Evolutionary conservation across 805 yeast species (phyloP), one percentile per base, ranked within the genome.

Genomic region (Ogataea chonburiensis): DNA sequence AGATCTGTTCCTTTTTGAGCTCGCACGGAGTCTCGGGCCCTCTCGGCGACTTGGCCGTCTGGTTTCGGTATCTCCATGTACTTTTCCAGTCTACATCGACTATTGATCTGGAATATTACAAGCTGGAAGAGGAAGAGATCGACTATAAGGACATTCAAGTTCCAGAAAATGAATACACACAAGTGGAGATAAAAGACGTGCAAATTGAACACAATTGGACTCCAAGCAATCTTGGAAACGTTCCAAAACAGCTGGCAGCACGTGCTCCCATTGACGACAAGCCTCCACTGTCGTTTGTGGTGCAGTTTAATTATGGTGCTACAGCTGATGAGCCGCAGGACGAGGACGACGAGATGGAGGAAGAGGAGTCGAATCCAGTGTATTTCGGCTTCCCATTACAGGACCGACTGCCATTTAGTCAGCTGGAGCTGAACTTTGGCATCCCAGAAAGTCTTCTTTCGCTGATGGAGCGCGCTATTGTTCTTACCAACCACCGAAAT

Each of bases 401-500:
- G 1, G 30, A 37, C 7, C 18, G n/a, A n/a, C 22, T 32, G 1
- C 21, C 34, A 12, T 37, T 53, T 8, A 52, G 57, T 2, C 39
- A 47, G 3, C 46, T 69, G 1, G 71, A 71, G 45, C 46, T 71
- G 11, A 62, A 66, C 55, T 69, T 58, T 44, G 81, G 80, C 0
- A 49, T 74, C 4, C 81, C 81, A 2, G 46, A 55, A 24, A 60
- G 72, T 4, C 55, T 76, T 23, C 34, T 74, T n/a, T 61, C 56
- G n/a, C 46, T 75, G 5, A 67, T 75, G 51, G 66, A 68, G 42
- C 68, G 68, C 41, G 59, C 67, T 2, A 63, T 74, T 5, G 66
- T 63, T 17, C 55, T 75, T 27, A 62, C 81, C 2, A 76, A 76
- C 49, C 79, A 75, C 47, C 69, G 72, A 46, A 67, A 71, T 40